Base-by-base conservation (phyloP, 2,329 filamentous ascomycete species). In the Microcyclospora pomicola region DNA sequence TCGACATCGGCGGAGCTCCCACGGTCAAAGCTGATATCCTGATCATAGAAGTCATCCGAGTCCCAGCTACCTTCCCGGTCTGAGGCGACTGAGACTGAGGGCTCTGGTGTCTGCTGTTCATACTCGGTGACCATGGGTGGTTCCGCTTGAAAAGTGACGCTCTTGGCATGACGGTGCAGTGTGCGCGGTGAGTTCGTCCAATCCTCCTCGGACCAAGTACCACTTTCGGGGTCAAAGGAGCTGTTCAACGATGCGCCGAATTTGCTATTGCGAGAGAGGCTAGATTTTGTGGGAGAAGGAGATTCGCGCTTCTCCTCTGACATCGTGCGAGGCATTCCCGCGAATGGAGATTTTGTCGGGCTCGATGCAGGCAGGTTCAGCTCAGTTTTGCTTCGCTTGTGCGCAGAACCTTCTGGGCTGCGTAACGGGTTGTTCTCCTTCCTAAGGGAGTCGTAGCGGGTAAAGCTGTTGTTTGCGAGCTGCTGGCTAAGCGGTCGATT, bases 101-200 rank as follows among this genome's bases (percentile, higher is more conserved):
- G 75, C 55, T 95, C 91, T 9, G 91, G 91, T 2, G 91, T 98
- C 27, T 85, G 82, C 82, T 95, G 87, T 62, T 96, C 91, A 59
- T 96, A 98, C 63, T 98, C 91, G 56, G 96, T 94, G 53, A 98
- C 73, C 56, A 93, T 83, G 15, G 91, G 91, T 15, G 88, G 88
- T 2, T 84, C 86, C 29, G 80, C 82, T 62, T 96, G 86, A 57
- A 98, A 98, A 1, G 88, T 98, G 41, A 98, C 91, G 53, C 87
- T 95, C 69, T 98, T 98, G 34, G 85, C 79, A 61, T 94, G 83
- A 38, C 86, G 81, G 56, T 85, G 81, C 31, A 86, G 69, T 9
- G 70, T 72, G 47, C 75, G 76, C 38, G 81, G 79, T 6, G 73
- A 73, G 12, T 72, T 67, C 31, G 70, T 65, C 2, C 71, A 68